phyloP scores from a whole-genome alignment of 192 early-diverging fungal genomes.

The Coemansia sp. region DNA sequence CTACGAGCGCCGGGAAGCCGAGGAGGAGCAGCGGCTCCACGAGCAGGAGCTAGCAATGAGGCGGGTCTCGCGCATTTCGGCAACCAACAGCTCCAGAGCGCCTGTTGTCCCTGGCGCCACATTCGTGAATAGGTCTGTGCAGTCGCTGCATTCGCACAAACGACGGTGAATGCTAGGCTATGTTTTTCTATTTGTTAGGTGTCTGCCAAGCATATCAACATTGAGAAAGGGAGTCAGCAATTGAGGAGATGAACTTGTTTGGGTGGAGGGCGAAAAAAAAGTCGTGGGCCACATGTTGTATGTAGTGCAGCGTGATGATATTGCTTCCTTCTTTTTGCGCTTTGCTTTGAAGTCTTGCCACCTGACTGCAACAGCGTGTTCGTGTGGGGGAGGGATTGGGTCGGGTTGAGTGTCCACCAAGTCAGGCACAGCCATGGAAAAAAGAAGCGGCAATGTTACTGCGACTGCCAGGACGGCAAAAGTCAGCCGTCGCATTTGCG shows the following conservation, averaged over 20 bases:
- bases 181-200: neutral
- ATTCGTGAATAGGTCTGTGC: conserved; percentile 17
- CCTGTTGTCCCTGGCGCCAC: conserved; percentile 29
- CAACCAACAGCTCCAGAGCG: neutral
- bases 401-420: too few species aligned
- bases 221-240: neutral
- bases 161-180: neutral
- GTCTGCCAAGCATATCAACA: neutral
- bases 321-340: neutral
- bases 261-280: neutral
- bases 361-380: neutral
- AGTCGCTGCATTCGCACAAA: neutral
- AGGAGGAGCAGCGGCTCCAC: conserved; percentile 29
- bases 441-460: neutral
- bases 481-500: neutral
- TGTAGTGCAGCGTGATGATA: neutral
- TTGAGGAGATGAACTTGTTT: neutral
- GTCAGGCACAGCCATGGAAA: neutral
- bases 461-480: neutral
- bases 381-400: neutral
- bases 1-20: conserved; percentile 68
- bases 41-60: conserved; percentile 21
- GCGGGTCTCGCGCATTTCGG: conserved; percentile 5
- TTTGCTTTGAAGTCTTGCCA: too few species aligned
- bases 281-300: neutral